Conservation (phyloP, 148 eudicot species). For the Rhododendron mucronatum region DNA sequence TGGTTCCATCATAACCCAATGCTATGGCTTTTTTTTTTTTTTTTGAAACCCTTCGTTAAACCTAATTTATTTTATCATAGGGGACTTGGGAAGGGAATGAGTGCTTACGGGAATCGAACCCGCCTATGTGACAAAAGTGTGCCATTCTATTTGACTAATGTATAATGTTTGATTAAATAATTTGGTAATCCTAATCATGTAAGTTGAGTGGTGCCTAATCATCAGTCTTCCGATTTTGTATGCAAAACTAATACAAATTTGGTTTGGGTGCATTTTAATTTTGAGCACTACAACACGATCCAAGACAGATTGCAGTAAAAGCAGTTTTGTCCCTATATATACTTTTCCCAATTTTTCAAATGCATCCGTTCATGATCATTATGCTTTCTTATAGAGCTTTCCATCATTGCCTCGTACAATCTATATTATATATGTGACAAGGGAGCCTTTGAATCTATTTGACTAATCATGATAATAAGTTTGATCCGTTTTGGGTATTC, state of each 20-base stretch:
- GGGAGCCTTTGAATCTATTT: background rate
- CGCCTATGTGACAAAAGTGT: no score
- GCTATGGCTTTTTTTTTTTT: no score
- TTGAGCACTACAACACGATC: background rate
- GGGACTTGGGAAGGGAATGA: no score
- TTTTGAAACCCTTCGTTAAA: no score
- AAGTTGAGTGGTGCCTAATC: background rate
- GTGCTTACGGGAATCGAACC: no score
- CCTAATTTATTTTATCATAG: no score
- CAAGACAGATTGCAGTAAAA: background rate
- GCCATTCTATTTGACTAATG: background rate
- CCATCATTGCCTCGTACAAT: background rate
- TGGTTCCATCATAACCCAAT: background rate
- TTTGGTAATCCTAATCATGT: background rate
- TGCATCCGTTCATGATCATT: background rate
- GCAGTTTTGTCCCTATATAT: background rate
- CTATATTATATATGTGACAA: no score
- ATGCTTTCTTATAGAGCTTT: background rate
- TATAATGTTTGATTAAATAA: background rate
- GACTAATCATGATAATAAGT: background rate
- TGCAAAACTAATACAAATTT: background rate
- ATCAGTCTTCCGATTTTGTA: background rate
- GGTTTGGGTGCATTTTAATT: background rate
- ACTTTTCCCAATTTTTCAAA: background rate
- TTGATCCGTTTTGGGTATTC: background rate